Evolutionary conservation across 495 filamentous ascomycete genomes (phyloP).

Genomic region (Oidiodendron maius): DNA sequence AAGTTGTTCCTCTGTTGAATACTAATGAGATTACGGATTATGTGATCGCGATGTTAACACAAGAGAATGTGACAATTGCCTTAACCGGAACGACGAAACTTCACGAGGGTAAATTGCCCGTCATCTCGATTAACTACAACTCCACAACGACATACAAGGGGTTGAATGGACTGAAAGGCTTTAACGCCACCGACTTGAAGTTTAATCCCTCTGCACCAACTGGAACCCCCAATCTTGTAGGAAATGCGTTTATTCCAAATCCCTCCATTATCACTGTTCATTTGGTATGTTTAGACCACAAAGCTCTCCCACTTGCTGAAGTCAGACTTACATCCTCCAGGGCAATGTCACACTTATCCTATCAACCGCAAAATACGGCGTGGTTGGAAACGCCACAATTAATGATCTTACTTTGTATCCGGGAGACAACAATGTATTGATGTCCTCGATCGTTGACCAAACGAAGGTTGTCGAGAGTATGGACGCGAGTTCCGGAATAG

Average conservation of each 20-base stretch:
- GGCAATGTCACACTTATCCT: constrained; percentile 35
- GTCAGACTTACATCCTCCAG: constrained; percentile 3
- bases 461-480: neutral
- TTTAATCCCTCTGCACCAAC: constrained; percentile 35
- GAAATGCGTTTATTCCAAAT: constrained; percentile 62
- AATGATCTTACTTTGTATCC: constrained; percentile 30
- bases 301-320: neutral
- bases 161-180: constrained; percentile 37
- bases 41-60: constrained; percentile 44
- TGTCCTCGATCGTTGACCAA: constrained; percentile 24
- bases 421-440: constrained; percentile 33
- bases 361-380: constrained; percentile 16
- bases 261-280: constrained; percentile 56
- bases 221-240: constrained; percentile 57
- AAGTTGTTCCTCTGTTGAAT: constrained; percentile 41
- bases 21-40: constrained; percentile 53
- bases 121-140: constrained; percentile 47
- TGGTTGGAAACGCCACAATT: constrained; percentile 28
- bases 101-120: constrained; percentile 43
- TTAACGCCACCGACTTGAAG: constrained; percentile 41
- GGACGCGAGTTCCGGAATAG: constrained; percentile 7
- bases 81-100: constrained; percentile 52
- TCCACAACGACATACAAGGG: constrained; percentile 50
- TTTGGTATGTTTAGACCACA: constrained; percentile 43
- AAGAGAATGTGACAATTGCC: constrained; percentile 52